Conservation (phyloP, 2,329 filamentous ascomycete genomes). For the Fusarium sambucinum region DNA sequence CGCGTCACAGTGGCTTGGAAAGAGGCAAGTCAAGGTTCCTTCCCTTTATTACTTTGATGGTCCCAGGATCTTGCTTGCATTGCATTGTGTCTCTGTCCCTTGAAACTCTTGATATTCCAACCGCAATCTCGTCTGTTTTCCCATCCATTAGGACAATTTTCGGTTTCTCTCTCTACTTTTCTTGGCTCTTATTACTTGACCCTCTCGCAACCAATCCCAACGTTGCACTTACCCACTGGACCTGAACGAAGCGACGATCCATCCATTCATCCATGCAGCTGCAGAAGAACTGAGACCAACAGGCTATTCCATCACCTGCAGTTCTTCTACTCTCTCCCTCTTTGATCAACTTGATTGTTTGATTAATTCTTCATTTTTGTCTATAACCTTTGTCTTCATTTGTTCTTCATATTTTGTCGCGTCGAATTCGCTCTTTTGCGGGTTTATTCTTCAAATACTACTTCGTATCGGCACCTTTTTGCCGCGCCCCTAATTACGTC, state of each 20-base stretch:
- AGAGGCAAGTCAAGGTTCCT: constrained; percentile 17
- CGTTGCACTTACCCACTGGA: constrained; percentile 27
- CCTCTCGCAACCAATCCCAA: constrained; percentile 16
- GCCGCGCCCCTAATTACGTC: constrained; percentile 10
- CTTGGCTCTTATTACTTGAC: constrained; percentile 27
- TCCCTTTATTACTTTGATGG: neutral
- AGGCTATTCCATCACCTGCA: constrained; percentile 16
- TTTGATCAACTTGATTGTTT: constrained; percentile 15
- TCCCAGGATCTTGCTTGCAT: neutral
- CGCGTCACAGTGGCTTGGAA: neutral
- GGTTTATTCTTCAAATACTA: neutral
- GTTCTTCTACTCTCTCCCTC: constrained; percentile 8
- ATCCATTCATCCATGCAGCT: constrained; percentile 21
- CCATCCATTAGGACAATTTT: constrained; percentile 14
- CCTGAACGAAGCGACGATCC: constrained; percentile 36
- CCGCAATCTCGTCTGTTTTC: constrained; percentile 28
- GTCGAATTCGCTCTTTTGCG: neutral
- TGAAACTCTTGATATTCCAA: constrained; percentile 14
- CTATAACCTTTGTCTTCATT: neutral
- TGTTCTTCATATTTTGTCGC: neutral
- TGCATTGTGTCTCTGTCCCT: constrained; percentile 19
- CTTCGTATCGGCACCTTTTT: neutral
- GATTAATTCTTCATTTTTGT: constrained; percentile 9
- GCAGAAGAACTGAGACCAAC: constrained; percentile 29
- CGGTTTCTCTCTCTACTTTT: constrained; percentile 25